phyloP scores from a whole-genome alignment of 352 stramenopile species.

The Halophytophthora batemanensis region DNA sequence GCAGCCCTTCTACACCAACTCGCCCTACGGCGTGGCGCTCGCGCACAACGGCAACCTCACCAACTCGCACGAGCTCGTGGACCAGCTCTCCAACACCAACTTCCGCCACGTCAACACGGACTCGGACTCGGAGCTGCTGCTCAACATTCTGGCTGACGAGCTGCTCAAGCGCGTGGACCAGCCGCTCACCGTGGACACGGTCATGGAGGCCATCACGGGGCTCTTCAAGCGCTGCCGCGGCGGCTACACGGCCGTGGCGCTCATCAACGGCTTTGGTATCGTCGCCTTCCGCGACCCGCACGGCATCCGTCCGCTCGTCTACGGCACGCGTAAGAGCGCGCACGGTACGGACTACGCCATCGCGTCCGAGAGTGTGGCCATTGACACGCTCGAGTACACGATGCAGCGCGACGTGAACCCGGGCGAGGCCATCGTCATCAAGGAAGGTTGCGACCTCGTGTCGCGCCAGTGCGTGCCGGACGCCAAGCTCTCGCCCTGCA shows the following conservation, averaged over 20 bases:
- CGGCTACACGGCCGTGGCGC: conserved; percentile 95
- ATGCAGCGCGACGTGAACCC: conserved; percentile 94
- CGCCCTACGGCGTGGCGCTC: conserved; percentile 97
- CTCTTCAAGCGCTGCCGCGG: conserved; percentile 96
- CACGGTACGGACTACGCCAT: conserved; percentile 93
- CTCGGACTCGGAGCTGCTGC: conserved; percentile 97
- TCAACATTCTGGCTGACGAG: conserved; percentile 99
- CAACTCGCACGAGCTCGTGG: conserved; percentile 95
- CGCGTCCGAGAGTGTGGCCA: conserved; percentile 97
- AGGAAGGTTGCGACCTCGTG: conserved; percentile 81
- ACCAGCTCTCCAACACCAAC: conserved; percentile 90
- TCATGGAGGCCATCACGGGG: conserved; percentile 89
- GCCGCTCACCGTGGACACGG: conserved; percentile 66
- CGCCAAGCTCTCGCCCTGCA: conserved; percentile 91
- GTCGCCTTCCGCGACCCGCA: conserved; percentile 98
- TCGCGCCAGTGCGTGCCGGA: conserved; percentile 78
- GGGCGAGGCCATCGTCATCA: conserved; percentile 97
- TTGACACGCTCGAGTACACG: conserved; percentile 97
- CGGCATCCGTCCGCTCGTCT: conserved; percentile 97
- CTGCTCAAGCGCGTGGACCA: conserved; percentile 82
- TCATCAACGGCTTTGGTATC: conserved; percentile 98
- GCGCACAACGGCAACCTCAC: conserved; percentile 99
- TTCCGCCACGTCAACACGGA: conserved; percentile 98
- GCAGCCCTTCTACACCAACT: conserved; percentile 99
- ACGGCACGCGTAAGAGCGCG: conserved; percentile 84